Conservation (phyloP, 768 basidiomycete species). For the Chiua virens region DNA sequence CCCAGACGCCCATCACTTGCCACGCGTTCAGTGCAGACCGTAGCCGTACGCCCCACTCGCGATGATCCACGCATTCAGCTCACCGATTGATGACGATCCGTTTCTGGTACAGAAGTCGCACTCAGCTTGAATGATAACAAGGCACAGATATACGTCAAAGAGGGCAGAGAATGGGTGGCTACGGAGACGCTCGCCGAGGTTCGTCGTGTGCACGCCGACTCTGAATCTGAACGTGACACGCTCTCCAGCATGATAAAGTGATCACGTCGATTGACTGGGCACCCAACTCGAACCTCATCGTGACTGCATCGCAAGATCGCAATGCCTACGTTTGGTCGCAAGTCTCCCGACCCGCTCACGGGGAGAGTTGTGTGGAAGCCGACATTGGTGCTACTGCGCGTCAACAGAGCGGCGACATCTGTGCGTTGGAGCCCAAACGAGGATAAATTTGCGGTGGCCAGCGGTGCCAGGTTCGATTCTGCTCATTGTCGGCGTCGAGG, state of each 20-base stretch:
- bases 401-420: conserved; percentile 94
- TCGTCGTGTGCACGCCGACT: neutral
- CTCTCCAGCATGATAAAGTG: conserved; percentile 86
- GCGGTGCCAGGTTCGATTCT: conserved; percentile 75
- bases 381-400: conserved; percentile 89
- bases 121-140: conserved; percentile 90
- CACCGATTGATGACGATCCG: conserved; percentile 3
- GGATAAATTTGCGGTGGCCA: conserved; percentile 98
- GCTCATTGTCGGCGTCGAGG: neutral
- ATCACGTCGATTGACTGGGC: conserved; percentile 99
- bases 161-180: conserved; percentile 66
- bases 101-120: conserved; percentile 67
- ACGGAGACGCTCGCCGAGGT: conserved; percentile 88
- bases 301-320: conserved; percentile 97
- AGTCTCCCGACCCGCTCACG: conserved; percentile 66
- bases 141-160: conserved; percentile 72
- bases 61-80: neutral
- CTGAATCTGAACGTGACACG: neutral
- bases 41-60: conserved; percentile 57
- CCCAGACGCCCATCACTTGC: conserved; percentile 83
- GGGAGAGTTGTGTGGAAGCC: conserved; percentile 87
- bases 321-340: conserved; percentile 99
- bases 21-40: conserved; percentile 92
- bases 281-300: conserved; percentile 93
- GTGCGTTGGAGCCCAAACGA: conserved; percentile 97